Base-by-base conservation (phyloP, 805 yeast genomes). In the Hanseniaspora nectarophila region DNA sequence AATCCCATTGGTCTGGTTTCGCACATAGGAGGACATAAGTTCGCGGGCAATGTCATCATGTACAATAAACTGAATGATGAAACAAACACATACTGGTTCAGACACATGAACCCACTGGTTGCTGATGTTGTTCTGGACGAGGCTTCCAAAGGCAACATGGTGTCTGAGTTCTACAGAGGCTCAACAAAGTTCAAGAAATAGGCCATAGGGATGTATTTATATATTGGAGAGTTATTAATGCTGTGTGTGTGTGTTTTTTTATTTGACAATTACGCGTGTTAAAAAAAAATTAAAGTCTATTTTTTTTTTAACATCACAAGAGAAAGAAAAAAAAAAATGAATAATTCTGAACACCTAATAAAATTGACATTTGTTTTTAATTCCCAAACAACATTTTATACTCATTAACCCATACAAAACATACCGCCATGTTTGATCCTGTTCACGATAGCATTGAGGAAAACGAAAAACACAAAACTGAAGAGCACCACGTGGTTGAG, bases 1-100 rank as follows among this genome's bases (percentile, higher is more conserved):
- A 56, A 67, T 2, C 63, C 65, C 33, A 69, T 81, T 32, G 88
- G 86, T 0, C 60, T 75, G 6, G 70, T 82, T 0, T 80, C 89
- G 12, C 95, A 86, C 63, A 70, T 86, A 38, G 94, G 95, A 1
- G 95, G 95, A 0, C 95, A 86, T 62, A 85, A 65, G 2, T 86
- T 77, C 64, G 95, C 95, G 1, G 95, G 95, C 0, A 86, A 86
- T 60, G 77, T 86, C 13, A 67, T 85, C 2, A 73, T 75, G 47
- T 78, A 80, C 56, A 70, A 70, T 45, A 63, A 62, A 47, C 39
- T 9, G 5, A 43, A 54, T 4, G 29, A 24, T 15, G 10, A 18
- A 8, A 49, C 58, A 8, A 70, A 70, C 43, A 63, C 70, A 15
- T 64, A 81, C 2, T 85, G 95, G 95, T 85, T 85, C 61, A 92